phyloP scores from a whole-genome alignment of 2,329 filamentous ascomycete genomes.

The Saccharata proteae region DNA sequence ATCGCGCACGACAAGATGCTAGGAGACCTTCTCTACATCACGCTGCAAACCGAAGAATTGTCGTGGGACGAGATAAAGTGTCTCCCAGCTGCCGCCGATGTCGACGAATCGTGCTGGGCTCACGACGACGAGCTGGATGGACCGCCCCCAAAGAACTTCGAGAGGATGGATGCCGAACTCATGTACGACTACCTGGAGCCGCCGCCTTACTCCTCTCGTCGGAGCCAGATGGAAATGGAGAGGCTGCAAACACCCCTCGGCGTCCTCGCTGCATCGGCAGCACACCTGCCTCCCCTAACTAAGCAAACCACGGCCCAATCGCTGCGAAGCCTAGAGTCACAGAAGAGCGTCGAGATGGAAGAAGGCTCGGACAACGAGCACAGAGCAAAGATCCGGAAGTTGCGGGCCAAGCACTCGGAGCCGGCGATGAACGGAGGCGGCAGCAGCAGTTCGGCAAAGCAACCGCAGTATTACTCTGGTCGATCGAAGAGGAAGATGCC shows the following conservation, averaged over 20 bases:
- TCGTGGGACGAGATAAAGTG: slow-evolving; percentile 28
- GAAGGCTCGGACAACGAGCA: slow-evolving; percentile 22
- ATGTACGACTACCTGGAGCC: slow-evolving; percentile 30
- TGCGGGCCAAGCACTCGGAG: slow-evolving; percentile 24
- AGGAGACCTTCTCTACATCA: slow-evolving; percentile 28
- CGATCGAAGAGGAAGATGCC: slow-evolving; percentile 31
- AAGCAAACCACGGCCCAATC: slow-evolving; percentile 2
- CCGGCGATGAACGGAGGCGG: slow-evolving; percentile 11
- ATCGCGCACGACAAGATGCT: slow-evolving; percentile 30
- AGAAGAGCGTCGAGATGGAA: slow-evolving; percentile 13
- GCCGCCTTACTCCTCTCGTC: slow-evolving; percentile 26
- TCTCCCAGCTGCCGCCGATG: slow-evolving; percentile 19
- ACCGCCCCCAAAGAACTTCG: slow-evolving; percentile 10
- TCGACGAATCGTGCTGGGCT: slow-evolving; percentile 26
- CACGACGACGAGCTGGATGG: slow-evolving; percentile 29
- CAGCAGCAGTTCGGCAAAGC: slow-evolving; percentile 7
- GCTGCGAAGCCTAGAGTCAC: slow-evolving; percentile 24
- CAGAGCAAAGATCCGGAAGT: slow-evolving; percentile 28
- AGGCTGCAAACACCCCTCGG: slow-evolving; percentile 5
- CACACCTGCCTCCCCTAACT: background rate
- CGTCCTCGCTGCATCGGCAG: slow-evolving; percentile 6
- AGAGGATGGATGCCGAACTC: slow-evolving; percentile 23
- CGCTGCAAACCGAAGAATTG: slow-evolving; percentile 27
- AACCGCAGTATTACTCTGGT: slow-evolving; percentile 27
- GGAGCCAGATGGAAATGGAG: background rate